Base-by-base conservation (phyloP, 495 filamentous ascomycete genomes). In the Hyaloscypha hepaticicola region DNA sequence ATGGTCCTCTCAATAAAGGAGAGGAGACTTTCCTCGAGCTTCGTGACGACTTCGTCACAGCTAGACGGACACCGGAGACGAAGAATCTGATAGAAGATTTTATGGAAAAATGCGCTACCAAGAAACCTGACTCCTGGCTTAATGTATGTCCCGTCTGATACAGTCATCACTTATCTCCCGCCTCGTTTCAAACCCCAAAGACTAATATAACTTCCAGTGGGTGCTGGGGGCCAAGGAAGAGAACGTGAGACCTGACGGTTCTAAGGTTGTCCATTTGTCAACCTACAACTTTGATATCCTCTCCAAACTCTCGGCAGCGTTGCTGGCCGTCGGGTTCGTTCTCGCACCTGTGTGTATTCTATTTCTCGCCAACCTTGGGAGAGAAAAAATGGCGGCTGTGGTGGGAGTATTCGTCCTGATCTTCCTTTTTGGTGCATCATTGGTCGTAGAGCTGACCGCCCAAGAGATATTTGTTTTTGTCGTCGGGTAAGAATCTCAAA, bases 11-110 rank as follows among this genome's bases (percentile, higher is more conserved):
- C 1, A 22, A 19, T 3, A 33, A 27, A 45, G 52, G 48, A 26
- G 61, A 63, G 27, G 29, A 57, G 5, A 52, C 38, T 29, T 57
- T 63, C 34, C n/a, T 63, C 7, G 21, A 38, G 12, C 24, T 41
- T 25, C 14, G 21, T 5, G 52, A 57, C n/a, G 61, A 63, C 27
- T 53, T 63, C 38, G 28, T 56, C 25, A 28, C 60, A 21, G 49
- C 49, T 28, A 56, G 28, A 28, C 11, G 28, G 53, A 28, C 19
- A 28, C 25, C 24, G 7, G 53, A 21, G 28, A 28, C 19, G 21
- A 25, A 45, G 19, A 58, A 31, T 45, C 4, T 21, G 19, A 25
- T 45, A 3, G 29, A 38, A 14, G 56, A 58, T 25, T 5, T 25
- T 9, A n/a, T 58, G 24, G 56, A 58, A 29, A 5, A 8, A 25